These are phyloP conservation scores for Stemphylium lycopersici DNA, from an alignment of 2,329 filamentous ascomycete species.

Conservation along the genomic window DNA sequence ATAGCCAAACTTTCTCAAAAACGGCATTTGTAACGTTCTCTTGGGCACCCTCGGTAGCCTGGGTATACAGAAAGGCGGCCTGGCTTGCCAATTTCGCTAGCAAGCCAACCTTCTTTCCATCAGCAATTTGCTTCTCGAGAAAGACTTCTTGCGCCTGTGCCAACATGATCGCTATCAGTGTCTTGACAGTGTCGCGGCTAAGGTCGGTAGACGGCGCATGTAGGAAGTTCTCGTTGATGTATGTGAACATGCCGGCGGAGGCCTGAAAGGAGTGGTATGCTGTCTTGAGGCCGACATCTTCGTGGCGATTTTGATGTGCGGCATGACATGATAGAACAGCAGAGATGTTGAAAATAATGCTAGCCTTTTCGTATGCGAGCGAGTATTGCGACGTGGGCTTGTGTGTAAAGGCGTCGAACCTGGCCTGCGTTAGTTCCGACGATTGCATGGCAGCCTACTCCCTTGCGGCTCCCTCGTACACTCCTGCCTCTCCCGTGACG, in stretches of 20 bases:
- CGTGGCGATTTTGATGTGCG: constrained; percentile 86
- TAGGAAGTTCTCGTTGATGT: constrained; percentile 99
- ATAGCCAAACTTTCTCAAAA: constrained; percentile 92
- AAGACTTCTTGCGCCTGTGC: constrained; percentile 98
- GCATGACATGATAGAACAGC: constrained; percentile 96
- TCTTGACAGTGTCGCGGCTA: constrained; percentile 94
- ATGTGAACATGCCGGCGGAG: constrained; percentile 98
- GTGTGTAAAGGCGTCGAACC: constrained; percentile 99
- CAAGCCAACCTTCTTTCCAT: constrained; percentile 90
- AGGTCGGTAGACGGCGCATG: constrained; percentile 96
- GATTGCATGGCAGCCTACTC: neutral
- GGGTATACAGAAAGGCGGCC: constrained; percentile 83
- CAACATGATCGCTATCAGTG: constrained; percentile 88
- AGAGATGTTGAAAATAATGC: constrained; percentile 99
- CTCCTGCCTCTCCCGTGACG: neutral
- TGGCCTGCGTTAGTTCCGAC: constrained; percentile 50
- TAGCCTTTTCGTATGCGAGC: constrained; percentile 96
- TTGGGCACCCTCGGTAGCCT: constrained; percentile 87
- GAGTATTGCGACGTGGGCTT: constrained; percentile 98
- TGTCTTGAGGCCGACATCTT: constrained; percentile 92
- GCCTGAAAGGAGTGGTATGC: constrained; percentile 99
- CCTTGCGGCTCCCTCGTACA: neutral
- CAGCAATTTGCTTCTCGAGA: constrained; percentile 90
- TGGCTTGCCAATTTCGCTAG: constrained; percentile 93
- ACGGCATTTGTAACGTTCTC: constrained; percentile 90